A percentile compares a stretch with the other conserved stretches of the same genome.
These are phyloP conservation scores for Leccinum insolens DNA, from an alignment of 1,284 basidiomycete species.

Conservation along the genomic window DNA sequence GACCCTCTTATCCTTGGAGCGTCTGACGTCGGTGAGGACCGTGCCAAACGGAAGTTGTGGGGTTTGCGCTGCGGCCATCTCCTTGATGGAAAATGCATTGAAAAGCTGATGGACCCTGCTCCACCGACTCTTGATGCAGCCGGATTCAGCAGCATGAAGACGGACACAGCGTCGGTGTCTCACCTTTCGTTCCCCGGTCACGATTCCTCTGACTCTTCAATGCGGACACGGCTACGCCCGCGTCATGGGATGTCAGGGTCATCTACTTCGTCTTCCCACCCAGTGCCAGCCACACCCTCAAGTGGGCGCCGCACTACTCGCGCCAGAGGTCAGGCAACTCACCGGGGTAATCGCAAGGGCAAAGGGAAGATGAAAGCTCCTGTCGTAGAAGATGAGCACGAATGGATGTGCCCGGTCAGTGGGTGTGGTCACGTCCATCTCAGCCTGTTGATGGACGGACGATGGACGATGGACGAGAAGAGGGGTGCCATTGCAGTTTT, in stretches of 20 bases:
- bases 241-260: constrained; percentile 29
- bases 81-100: constrained; percentile 73
- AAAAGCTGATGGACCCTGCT: constrained; percentile 53
- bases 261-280: constrained; percentile 17
- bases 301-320: constrained; percentile 9
- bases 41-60: constrained; percentile 56
- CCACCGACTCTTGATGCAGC: constrained; percentile 15
- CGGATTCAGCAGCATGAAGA: constrained; percentile 33
- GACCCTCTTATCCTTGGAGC: constrained; percentile 54
- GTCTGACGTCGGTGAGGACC: constrained; percentile 38
- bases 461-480: constrained; percentile 49
- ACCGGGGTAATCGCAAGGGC: constrained; percentile 36
- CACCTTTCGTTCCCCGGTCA: constrained; percentile 18
- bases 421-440: constrained; percentile 56
- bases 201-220: constrained; percentile 36
- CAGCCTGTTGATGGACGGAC: constrained; percentile 56
- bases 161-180: constrained; percentile 5
- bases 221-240: constrained; percentile 59
- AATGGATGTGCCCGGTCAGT: constrained; percentile 67
- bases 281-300: constrained; percentile 2
- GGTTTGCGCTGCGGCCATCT: constrained; percentile 74
- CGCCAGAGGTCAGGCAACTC: constrained; percentile 6
- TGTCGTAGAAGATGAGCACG: constrained; percentile 48
- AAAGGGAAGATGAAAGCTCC: constrained; percentile 41
- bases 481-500: constrained; percentile 52